These are phyloP conservation scores for Saccharomycopsis malanga DNA, from an alignment of 805 yeast species.

Conservation along the genomic window DNA sequence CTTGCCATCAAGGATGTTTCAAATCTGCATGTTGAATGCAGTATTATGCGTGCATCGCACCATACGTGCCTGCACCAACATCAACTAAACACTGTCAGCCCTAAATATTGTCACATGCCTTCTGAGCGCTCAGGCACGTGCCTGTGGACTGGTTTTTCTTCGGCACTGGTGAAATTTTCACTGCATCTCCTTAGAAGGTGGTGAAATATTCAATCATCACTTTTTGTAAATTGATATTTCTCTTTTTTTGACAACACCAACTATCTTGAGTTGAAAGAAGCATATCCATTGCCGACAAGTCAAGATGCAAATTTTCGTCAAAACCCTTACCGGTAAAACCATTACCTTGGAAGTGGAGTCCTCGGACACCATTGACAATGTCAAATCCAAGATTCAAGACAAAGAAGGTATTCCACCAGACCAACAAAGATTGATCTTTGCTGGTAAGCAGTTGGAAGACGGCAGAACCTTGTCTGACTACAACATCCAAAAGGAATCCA, in stretches of 20 bases:
- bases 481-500: slow-evolving; percentile 98
- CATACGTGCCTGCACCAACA: too few species aligned
- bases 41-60: too few species aligned
- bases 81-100: too few species aligned
- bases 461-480: slow-evolving; percentile 95
- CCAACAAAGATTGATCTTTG: slow-evolving; percentile 94
- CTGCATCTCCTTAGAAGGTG: too few species aligned
- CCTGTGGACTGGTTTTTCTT: too few species aligned
- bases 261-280: slow-evolving; percentile 21
- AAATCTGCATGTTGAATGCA: too few species aligned
- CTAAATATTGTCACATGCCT: too few species aligned
- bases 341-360: slow-evolving; percentile 98
- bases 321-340: slow-evolving; percentile 99
- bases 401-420: slow-evolving; percentile 98
- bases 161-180: too few species aligned
- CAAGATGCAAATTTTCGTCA: slow-evolving; percentile 94
- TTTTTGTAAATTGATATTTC: too few species aligned
- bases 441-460: slow-evolving; percentile 95
- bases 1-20: too few species aligned
- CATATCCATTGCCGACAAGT: slow-evolving; percentile 39
- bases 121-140: too few species aligned
- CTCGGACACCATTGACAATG: slow-evolving; percentile 95
- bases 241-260: background rate
- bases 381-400: slow-evolving; percentile 94
- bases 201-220: too few species aligned